Evolutionary conservation across 1,284 basidiomycete species (phyloP).

Genomic region (Leccinum olivaceoglutinosum): DNA sequence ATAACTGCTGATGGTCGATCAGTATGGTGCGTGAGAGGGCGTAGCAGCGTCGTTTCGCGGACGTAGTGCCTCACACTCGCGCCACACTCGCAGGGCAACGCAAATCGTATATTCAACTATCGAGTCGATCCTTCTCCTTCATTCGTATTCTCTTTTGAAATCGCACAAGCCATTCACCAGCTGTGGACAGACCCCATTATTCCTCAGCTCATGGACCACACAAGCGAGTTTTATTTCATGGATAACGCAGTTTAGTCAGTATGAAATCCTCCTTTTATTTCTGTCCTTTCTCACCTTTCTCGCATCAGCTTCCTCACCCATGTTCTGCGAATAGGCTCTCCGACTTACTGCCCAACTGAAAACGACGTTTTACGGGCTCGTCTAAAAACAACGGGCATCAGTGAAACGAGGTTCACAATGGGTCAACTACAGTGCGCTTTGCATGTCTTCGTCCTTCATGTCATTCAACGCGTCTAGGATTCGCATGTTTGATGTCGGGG

Average conservation of each 20-base stretch:
- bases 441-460: slow-evolving; percentile 35
- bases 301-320: slow-evolving; percentile 79
- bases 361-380: slow-evolving; percentile 87
- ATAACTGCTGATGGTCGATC: too few species aligned
- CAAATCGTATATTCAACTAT: slow-evolving; percentile 62
- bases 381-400: slow-evolving; percentile 90
- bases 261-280: not conserved
- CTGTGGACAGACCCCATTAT: slow-evolving; percentile 93
- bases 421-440: slow-evolving; percentile 66
- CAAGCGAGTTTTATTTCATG: slow-evolving; percentile 93
- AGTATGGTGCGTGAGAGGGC: too few species aligned
- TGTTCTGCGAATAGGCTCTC: slow-evolving; percentile 74
- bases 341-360: slow-evolving; percentile 83
- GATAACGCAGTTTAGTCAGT: slow-evolving; percentile 89
- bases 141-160: slow-evolving; percentile 52
- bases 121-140: slow-evolving; percentile 35
- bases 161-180: slow-evolving; percentile 75
- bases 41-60: too few species aligned
- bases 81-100: slow-evolving; percentile 36
- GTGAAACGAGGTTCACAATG: slow-evolving; percentile 83
- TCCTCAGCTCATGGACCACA: slow-evolving; percentile 79
- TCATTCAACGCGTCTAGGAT: slow-evolving; percentile 47
- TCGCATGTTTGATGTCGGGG: slow-evolving; percentile 93
- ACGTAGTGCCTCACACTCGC: not conserved
- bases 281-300: not conserved